Conservation (phyloP, 2,329 filamentous ascomycete species). For the Gremmenia infestans region DNA sequence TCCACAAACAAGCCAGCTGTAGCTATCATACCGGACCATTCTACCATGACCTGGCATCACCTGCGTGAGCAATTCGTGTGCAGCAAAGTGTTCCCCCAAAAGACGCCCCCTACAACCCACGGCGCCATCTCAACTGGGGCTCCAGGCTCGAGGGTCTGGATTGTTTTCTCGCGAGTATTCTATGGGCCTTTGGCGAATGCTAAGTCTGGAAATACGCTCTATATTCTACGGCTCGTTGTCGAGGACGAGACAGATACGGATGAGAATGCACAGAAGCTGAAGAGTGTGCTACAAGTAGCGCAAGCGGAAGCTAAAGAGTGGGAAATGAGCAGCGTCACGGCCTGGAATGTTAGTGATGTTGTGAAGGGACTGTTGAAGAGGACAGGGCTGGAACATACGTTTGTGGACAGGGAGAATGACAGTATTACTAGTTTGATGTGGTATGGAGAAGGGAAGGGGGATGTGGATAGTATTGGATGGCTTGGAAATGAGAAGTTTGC, state of each 20-base stretch:
- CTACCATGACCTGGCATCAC: slow-evolving; percentile 71
- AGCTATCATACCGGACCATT: slow-evolving; percentile 63
- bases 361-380: slow-evolving; percentile 43
- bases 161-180: slow-evolving; percentile 65
- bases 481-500: slow-evolving; percentile 71
- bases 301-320: slow-evolving; percentile 66
- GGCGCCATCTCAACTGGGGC: slow-evolving; percentile 60
- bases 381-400: slow-evolving; percentile 43
- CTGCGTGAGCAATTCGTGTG: slow-evolving; percentile 76
- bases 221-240: slow-evolving; percentile 64
- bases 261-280: slow-evolving; percentile 49
- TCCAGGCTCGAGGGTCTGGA: slow-evolving; percentile 60
- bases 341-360: slow-evolving; percentile 74
- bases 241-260: slow-evolving; percentile 45
- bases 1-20: slow-evolving; percentile 39
- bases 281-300: slow-evolving; percentile 61
- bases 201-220: slow-evolving; percentile 57
- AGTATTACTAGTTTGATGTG: slow-evolving; percentile 70
- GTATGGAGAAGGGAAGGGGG: slow-evolving; percentile 52
- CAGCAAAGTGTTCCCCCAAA: slow-evolving; percentile 51
- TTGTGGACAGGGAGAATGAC: slow-evolving; percentile 54
- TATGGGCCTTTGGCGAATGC: slow-evolving; percentile 44
- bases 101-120: slow-evolving; percentile 51
- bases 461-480: slow-evolving; percentile 58
- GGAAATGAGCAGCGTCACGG: slow-evolving; percentile 63